These are phyloP conservation scores for Eutrema salsugineum DNA, from an alignment of 441 rosid species.

Conservation along the genomic window DNA sequence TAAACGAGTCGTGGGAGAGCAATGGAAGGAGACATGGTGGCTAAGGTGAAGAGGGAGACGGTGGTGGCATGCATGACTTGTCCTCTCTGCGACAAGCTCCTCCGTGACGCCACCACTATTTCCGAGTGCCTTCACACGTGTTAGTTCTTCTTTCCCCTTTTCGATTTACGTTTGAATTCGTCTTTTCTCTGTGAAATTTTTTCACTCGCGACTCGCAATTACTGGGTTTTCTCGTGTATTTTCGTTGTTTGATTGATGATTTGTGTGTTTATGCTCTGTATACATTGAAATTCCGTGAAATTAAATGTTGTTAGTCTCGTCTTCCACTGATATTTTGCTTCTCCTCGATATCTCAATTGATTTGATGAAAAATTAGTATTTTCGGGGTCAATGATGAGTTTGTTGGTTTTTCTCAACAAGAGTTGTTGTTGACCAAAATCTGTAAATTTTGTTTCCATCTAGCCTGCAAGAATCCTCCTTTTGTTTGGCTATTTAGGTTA, in stretches of 20 bases:
- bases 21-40: conserved; percentile 39
- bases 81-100: conserved; percentile 69
- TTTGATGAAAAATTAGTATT: neutral
- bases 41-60: conserved; percentile 67
- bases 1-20: neutral
- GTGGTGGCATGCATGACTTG: conserved; percentile 92
- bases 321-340: neutral
- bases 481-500: neutral
- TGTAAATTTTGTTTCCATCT: neutral
- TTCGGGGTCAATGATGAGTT: neutral
- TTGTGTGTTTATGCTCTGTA: neutral
- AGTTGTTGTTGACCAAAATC: conserved; percentile 20
- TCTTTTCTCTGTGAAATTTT: neutral
- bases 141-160: conserved; percentile 35
- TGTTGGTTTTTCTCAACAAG: neutral
- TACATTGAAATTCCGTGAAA: neutral
- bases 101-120: conserved; percentile 85
- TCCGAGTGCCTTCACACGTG: conserved; percentile 95
- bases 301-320: neutral
- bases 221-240: neutral
- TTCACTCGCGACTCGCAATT: neutral
- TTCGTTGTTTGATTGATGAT: conserved; percentile 1
- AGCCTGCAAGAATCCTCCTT: neutral
- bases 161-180: conserved; percentile 15
- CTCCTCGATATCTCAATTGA: neutral